These are phyloP conservation scores for Euphorbia lathyris DNA, from an alignment of 345 rosid genomes.

Conservation along the genomic window DNA sequence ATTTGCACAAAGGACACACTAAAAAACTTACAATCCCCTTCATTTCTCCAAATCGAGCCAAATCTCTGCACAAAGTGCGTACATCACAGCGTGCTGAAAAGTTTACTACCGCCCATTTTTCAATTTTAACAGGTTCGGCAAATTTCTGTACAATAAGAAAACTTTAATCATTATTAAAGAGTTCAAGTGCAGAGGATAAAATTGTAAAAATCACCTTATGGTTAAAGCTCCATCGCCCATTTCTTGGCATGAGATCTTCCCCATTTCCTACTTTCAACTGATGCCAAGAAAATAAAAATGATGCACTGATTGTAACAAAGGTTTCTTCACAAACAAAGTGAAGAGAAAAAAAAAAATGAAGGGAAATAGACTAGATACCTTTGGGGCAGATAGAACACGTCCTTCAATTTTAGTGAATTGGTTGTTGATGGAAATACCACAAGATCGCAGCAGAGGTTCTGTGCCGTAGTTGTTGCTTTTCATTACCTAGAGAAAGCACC, in stretches of 20 bases:
- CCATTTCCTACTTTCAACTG: slow-evolving; percentile 37
- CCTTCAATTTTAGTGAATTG: slow-evolving; percentile 79
- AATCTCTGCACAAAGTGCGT: slow-evolving; percentile 10
- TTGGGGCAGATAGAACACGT: slow-evolving; percentile 69
- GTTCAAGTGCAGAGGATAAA: background rate
- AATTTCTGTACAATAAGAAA: slow-evolving; percentile 18
- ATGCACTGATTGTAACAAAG: background rate
- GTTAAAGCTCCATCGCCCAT: slow-evolving; percentile 37
- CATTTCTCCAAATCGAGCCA: slow-evolving; percentile 23
- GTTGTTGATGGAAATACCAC: slow-evolving; percentile 59
- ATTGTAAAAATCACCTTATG: slow-evolving; percentile 19
- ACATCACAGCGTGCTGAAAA: slow-evolving; percentile 27
- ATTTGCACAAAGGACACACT: background rate
- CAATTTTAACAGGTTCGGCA: slow-evolving; percentile 17
- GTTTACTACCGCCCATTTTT: slow-evolving; percentile 34
- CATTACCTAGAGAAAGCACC: slow-evolving; percentile 44
- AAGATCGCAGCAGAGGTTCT: slow-evolving; percentile 61
- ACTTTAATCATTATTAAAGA: background rate
- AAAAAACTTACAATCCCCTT: slow-evolving; percentile 35
- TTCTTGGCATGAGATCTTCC: slow-evolving; percentile 28
- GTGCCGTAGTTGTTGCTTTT: slow-evolving; percentile 56
- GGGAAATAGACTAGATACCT: slow-evolving; percentile 39
- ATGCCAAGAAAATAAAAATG: slow-evolving; percentile 1
- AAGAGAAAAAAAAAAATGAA: background rate
- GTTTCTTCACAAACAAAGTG: background rate